Conservation (phyloP, 208 protist genomes). For the Wallacemonas sp. region DNA sequence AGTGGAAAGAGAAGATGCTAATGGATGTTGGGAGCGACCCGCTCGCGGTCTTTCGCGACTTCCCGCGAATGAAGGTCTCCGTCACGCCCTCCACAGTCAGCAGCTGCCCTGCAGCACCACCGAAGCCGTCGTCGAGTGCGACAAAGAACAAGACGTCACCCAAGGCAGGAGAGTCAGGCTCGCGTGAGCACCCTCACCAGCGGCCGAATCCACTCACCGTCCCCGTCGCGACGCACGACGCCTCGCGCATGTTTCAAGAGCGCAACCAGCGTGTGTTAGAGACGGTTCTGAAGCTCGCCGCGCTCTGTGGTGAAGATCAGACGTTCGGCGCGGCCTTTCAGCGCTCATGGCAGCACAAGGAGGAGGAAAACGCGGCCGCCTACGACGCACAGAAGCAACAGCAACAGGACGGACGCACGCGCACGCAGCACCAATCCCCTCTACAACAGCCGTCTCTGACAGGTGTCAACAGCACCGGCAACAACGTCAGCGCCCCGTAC, state of each 20-base stretch:
- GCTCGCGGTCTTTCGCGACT: constrained; percentile 71
- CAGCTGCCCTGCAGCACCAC: neutral
- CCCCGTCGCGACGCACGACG: constrained; percentile 5
- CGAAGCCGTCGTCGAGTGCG: neutral
- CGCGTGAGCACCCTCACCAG: neutral
- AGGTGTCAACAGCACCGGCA: too few relatives aligned
- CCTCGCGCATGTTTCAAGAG: constrained; percentile 21
- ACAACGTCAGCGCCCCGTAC: too few relatives aligned
- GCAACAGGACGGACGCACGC: neutral
- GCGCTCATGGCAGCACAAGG: constrained; percentile 29
- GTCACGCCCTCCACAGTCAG: constrained; percentile 10
- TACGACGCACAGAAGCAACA: neutral
- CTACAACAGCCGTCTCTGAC: too few relatives aligned
- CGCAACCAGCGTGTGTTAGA: constrained; percentile 36
- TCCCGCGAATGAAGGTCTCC: constrained; percentile 60
- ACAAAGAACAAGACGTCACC: neutral
- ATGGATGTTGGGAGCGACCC: constrained; percentile 52
- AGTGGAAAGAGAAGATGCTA: constrained; percentile 45
- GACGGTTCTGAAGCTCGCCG: constrained; percentile 38
- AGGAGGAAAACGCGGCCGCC: constrained; percentile 10
- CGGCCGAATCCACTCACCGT: neutral
- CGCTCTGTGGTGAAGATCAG: constrained; percentile 51
- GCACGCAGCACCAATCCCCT: neutral
- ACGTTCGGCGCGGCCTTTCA: constrained; percentile 40
- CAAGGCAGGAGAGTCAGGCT: too few relatives aligned